These are phyloP conservation scores for Favolaschia claudopus DNA, from an alignment of 768 basidiomycete species.

Conservation along the genomic window DNA sequence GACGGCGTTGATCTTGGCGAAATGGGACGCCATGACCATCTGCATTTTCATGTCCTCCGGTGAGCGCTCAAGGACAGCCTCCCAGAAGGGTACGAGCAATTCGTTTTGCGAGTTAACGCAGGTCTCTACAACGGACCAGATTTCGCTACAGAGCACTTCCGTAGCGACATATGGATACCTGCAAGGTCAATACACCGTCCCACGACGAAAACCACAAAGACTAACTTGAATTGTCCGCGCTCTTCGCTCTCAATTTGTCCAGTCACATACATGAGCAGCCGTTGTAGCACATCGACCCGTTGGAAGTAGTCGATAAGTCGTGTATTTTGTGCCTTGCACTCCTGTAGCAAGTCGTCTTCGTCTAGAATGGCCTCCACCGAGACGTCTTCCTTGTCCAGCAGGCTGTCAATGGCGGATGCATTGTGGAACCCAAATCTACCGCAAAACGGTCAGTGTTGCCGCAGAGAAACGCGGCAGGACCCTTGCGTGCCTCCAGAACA, in stretches of 20 bases:
- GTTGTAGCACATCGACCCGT: constrained; percentile 80
- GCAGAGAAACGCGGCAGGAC: constrained; percentile 21
- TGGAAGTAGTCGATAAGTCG: constrained; percentile 89
- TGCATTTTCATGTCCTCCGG: constrained; percentile 88
- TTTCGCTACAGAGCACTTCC: constrained; percentile 94
- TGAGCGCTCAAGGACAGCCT: constrained; percentile 79
- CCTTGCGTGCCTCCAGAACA: constrained; percentile 60
- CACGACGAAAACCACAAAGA: constrained; percentile 18
- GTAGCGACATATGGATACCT: constrained; percentile 95
- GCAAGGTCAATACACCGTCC: not conserved
- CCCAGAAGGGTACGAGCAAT: constrained; percentile 90
- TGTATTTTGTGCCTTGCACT: constrained; percentile 95
- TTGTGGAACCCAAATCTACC: constrained; percentile 90
- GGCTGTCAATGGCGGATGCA: constrained; percentile 87
- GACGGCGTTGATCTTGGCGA: constrained; percentile 91
- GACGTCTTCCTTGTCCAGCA: constrained; percentile 90
- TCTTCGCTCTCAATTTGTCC: constrained; percentile 87
- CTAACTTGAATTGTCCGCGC: constrained; percentile 83
- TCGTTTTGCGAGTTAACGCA: constrained; percentile 76
- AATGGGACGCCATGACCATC: constrained; percentile 89
- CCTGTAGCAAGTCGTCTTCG: constrained; percentile 92
- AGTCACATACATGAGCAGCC: constrained; percentile 84
- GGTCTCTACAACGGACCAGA: constrained; percentile 94
- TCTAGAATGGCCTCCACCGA: constrained; percentile 91
- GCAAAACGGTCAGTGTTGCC: constrained; percentile 37